Base-by-base conservation (phyloP, 2,329 filamentous ascomycete species). In the Cadophora malorum region DNA sequence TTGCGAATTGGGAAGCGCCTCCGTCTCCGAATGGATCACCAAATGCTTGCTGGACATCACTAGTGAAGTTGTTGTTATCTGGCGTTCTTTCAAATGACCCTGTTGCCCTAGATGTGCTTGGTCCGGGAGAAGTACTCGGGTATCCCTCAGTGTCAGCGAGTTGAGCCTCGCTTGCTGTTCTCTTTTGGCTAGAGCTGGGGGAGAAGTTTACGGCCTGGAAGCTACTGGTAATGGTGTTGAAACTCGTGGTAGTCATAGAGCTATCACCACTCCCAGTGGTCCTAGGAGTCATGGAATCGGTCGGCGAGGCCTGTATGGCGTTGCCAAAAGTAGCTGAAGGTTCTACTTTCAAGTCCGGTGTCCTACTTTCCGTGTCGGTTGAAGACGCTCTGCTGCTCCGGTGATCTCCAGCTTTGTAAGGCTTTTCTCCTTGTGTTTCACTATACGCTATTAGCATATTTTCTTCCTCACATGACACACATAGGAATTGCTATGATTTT, bases 341-440 rank as follows among this genome's bases (percentile, higher is more conserved):
- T 69, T 58, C 67, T 66, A 58, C 69, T 72, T 47, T 76, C 75
- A 56, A 65, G 64, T 56, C 64, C 55, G 67, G 71, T 16, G 69
- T 70, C 50, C 67, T 70, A 50, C 69, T 73, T 47, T 75, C 74
- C 9, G 69, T 67, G 12, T 65, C 66, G 50, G 64, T 74, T 64
- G 76, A 76, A 19, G 75, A 75, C 49, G 73, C 72, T 66, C 75
- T 71, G 56, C 74, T 75, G 60, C 74, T 75, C 63, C 72, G 65
- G 49, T 62, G 72, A 66, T 74, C 72, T 35, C 71, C 69, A 61
- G 74, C 67, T 66, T 67, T 74, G 65, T 74, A 80, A 23, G 77
- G 74, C 62, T 78, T 79, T 63, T 83, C 81, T 58, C 79, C 80
- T 72, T 83, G 82, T 66, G 81, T 80, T 65, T 84, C 82, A 76